phyloP scores from a whole-genome alignment of 345 rosid genomes.

The Carallia pectinifolia region DNA sequence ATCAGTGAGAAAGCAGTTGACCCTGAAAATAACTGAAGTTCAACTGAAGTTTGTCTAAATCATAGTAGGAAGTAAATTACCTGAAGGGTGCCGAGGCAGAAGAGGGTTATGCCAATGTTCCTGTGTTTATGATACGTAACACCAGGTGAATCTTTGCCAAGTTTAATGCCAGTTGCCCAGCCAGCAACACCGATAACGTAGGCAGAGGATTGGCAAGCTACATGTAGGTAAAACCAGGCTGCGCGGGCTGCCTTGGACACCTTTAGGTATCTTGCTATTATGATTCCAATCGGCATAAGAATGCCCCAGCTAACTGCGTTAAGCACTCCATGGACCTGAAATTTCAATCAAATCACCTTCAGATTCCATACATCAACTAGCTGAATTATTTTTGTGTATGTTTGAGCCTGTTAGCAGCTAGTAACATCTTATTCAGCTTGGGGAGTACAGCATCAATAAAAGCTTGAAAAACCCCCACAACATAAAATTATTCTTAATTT shows the following conservation, averaged over 20 bases:
- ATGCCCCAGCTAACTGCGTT: conserved; percentile 91
- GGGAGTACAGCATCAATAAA: no score
- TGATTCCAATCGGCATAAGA: conserved; percentile 69
- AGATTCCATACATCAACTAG: neutral
- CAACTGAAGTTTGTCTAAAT: neutral
- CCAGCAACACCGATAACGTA: conserved; percentile 74
- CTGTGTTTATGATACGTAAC: conserved; percentile 47
- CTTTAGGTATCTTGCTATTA: conserved; percentile 74
- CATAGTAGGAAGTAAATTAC: conserved; percentile 28
- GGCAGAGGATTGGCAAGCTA: conserved; percentile 66
- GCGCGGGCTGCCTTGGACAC: conserved; percentile 71
- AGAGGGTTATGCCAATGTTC: conserved; percentile 63
- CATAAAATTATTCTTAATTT: no score
- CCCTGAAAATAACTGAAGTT: no score
- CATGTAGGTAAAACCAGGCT: conserved; percentile 85
- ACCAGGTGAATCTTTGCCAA: conserved; percentile 53
- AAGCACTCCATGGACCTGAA: conserved; percentile 72
- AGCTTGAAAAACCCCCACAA: no score
- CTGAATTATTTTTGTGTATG: neutral
- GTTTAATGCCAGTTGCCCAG: conserved; percentile 78
- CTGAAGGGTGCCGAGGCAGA: conserved; percentile 77
- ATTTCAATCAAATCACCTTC: neutral
- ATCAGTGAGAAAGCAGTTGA: neutral
- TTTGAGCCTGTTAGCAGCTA: no score
- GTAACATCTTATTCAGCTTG: no score